Percentiles rank a stretch among this genome's conserved stretches.
phyloP scores from a whole-genome alignment of 495 filamentous ascomycete genomes.

The Lophium mytilinum region DNA sequence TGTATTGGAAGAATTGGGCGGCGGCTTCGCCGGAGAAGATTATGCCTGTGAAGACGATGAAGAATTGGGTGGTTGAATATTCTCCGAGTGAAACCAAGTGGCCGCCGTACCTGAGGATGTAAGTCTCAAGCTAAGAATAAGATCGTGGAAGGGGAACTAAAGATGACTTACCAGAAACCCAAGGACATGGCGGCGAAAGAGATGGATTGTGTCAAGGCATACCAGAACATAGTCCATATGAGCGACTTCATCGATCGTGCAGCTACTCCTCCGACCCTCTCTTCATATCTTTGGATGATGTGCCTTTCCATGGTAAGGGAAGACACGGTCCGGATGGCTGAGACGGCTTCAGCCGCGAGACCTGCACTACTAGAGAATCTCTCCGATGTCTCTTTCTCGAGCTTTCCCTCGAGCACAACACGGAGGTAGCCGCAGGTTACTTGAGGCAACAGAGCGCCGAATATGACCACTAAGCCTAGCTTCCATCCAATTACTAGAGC shows the following conservation, averaged over 20 bases:
- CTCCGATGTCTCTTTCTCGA: constrained; percentile 27
- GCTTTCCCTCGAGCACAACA: constrained; percentile 36
- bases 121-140: background rate
- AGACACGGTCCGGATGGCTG: constrained; percentile 48
- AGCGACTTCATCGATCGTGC: constrained; percentile 4
- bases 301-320: constrained; percentile 38
- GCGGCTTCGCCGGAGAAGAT: constrained; percentile 20
- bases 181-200: constrained; percentile 16
- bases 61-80: constrained; percentile 20
- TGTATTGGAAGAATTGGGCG: constrained; percentile 18
- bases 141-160: background rate
- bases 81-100: constrained; percentile 15
- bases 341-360: constrained; percentile 46
- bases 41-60: constrained; percentile 18
- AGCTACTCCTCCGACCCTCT: constrained; percentile 12
- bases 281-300: constrained; percentile 11
- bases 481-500: constrained; percentile 29
- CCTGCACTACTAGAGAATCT: constrained; percentile 27
- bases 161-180: constrained; percentile 14
- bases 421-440: constrained; percentile 32
- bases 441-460: constrained; percentile 27
- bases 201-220: constrained; percentile 13
- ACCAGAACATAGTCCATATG: constrained; percentile 19
- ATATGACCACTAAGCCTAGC: constrained; percentile 31
- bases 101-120: constrained; percentile 17